Percentiles rank a stretch among this genome's conserved stretches.
Conservation (phyloP, 768 basidiomycete species). For the Lyophyllum shimeji region DNA sequence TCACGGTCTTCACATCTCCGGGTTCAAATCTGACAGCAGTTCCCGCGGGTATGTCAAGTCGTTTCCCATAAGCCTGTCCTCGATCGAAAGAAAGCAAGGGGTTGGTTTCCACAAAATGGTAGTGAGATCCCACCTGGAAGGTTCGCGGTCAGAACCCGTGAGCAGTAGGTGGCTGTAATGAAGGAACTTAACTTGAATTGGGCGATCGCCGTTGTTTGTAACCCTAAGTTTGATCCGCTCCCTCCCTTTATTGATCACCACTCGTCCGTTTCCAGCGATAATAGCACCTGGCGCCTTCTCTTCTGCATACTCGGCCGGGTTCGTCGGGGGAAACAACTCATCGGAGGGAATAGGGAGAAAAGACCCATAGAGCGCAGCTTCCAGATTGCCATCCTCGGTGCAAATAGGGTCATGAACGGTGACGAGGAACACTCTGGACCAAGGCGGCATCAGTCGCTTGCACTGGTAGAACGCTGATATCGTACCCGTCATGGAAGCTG, state of each 20-base stretch:
- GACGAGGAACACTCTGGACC: conserved; percentile 82
- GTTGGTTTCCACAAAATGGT: conserved; percentile 93
- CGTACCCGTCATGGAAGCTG: conserved; percentile 84
- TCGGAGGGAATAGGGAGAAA: conserved; percentile 81
- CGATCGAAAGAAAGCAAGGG: conserved; percentile 81
- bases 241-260: conserved; percentile 76
- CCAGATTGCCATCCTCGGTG: conserved; percentile 74
- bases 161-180: not conserved
- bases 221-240: conserved; percentile 71
- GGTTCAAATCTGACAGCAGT: conserved; percentile 98
- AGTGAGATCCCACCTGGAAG: conserved; percentile 87
- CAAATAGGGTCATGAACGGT: conserved; percentile 96
- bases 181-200: conserved; percentile 68
- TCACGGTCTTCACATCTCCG: conserved; percentile 82
- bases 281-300: conserved; percentile 75
- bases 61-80: conserved; percentile 72
- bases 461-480: not conserved
- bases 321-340: conserved; percentile 59
- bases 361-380: conserved; percentile 89
- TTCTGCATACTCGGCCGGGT: conserved; percentile 47
- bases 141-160: conserved; percentile 8
- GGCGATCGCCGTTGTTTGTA: conserved; percentile 89
- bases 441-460: conserved; percentile 4
- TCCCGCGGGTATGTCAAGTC: conserved; percentile 91
- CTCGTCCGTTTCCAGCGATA: conserved; percentile 60